Percentiles rank a stretch among this genome's conserved stretches.
These are phyloP conservation scores for Pythium sukuiense DNA, from an alignment of 352 stramenopile species.

Conservation along the genomic window DNA sequence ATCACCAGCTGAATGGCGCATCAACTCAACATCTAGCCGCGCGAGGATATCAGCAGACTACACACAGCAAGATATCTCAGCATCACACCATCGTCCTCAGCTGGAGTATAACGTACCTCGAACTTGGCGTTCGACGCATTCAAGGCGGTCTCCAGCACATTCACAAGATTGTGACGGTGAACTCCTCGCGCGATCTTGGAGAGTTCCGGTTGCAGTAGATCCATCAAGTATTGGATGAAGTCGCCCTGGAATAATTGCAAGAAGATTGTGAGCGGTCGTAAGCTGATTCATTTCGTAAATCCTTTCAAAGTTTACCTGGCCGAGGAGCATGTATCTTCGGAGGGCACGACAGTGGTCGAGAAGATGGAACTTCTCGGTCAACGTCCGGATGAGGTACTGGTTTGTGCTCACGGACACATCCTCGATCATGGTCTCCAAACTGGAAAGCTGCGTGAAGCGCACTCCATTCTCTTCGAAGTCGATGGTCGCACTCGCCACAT, in stretches of 20 bases:
- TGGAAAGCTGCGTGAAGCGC: conserved; percentile 70
- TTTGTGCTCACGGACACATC: conserved; percentile 83
- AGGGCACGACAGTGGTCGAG: conserved; percentile 94
- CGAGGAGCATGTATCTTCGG: conserved; percentile 98
- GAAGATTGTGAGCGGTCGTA: not conserved
- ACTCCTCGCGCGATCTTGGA: conserved; percentile 90
- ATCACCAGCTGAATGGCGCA: conserved; percentile 84
- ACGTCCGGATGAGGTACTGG: conserved; percentile 88
- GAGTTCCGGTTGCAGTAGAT: conserved; percentile 89
- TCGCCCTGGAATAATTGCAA: conserved; percentile 73
- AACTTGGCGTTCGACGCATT: conserved; percentile 95
- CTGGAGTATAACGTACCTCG: conserved; percentile 53
- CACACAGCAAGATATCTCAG: not conserved
- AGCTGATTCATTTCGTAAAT: not conserved
- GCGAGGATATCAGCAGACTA: conserved; percentile 90
- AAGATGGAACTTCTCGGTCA: conserved; percentile 93
- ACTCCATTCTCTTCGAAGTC: conserved; percentile 57
- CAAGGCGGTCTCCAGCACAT: conserved; percentile 93
- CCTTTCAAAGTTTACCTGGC: conserved; percentile 69
- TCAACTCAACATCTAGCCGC: conserved; percentile 90
- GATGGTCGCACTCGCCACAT: conserved; percentile 35
- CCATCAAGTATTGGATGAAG: conserved; percentile 97
- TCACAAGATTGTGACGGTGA: conserved; percentile 94
- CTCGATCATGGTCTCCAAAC: conserved; percentile 77
- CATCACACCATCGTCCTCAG: not conserved